Percentiles rank a stretch among this genome's conserved stretches.
Evolutionary conservation across 306 rosid species (phyloP).

Genomic region (Ormosia semicastrata): DNA sequence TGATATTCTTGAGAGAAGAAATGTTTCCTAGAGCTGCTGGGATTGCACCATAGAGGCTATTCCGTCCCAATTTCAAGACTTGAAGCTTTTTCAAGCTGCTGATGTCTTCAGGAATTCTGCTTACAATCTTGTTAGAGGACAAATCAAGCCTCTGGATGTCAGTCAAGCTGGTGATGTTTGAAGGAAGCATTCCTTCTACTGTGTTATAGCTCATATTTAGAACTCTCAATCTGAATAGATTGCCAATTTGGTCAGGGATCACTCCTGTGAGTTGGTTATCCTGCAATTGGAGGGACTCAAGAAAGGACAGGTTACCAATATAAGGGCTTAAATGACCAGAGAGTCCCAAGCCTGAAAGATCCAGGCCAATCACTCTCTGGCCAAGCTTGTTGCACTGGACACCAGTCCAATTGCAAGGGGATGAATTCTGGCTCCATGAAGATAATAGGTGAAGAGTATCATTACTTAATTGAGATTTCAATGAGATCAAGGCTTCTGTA

Average conservation of each 20-base stretch:
- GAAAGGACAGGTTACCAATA: conserved; percentile 60
- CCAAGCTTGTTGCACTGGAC: conserved; percentile 42
- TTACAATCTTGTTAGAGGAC: conserved; percentile 43
- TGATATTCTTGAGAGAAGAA: conserved; percentile 50
- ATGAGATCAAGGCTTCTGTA: conserved; percentile 57
- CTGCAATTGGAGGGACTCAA: conserved; percentile 48
- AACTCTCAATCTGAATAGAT: conserved; percentile 40
- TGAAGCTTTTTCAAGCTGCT: conserved; percentile 44
- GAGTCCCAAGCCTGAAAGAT: conserved; percentile 52
- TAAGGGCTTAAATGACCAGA: conserved; percentile 52
- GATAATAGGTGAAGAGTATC: conserved; percentile 30
- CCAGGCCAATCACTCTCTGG: conserved; percentile 46
- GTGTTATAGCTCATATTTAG: conserved; percentile 57
- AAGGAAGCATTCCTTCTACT: conserved; percentile 43
- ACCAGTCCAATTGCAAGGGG: conserved; percentile 71
- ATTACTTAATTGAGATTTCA: conserved; percentile 41
- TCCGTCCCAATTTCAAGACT: conserved; percentile 49
- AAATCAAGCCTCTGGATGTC: conserved; percentile 53
- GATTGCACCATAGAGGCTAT: conserved; percentile 48
- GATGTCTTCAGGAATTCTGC: conserved; percentile 44
- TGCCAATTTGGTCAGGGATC: conserved; percentile 53
- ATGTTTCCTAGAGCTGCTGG: conserved; percentile 57
- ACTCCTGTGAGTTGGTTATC: conserved; percentile 47
- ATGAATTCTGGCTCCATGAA: conserved; percentile 50
- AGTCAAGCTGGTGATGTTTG: conserved; percentile 41